Conservation (phyloP, 139 green algal species). For the Picochlorum sp. region DNA sequence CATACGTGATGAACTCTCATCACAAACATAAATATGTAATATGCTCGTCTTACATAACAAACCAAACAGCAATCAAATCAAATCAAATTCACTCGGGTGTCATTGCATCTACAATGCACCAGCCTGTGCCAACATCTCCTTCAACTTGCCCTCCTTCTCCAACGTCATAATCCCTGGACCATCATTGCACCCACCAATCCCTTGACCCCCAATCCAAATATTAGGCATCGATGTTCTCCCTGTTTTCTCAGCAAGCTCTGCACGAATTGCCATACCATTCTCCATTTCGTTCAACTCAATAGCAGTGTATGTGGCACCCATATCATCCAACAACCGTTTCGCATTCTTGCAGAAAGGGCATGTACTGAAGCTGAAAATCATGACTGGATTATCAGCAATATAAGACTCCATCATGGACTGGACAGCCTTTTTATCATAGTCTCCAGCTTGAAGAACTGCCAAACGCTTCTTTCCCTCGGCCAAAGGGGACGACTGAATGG, state of each 20-base stretch:
- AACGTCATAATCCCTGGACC: conserved; percentile 51
- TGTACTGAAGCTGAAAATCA: conserved; percentile 23
- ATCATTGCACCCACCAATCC: conserved; percentile 60
- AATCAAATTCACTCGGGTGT: neutral
- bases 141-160: conserved; percentile 47
- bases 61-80: neutral
- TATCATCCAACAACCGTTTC: conserved; percentile 41
- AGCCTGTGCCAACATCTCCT: conserved; percentile 44
- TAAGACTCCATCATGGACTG: conserved; percentile 19
- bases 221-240: conserved; percentile 49
- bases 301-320: conserved; percentile 36
- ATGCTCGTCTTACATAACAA: neutral
- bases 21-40: too few species aligned
- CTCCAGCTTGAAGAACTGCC: conserved; percentile 31
- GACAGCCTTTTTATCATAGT: conserved; percentile 34
- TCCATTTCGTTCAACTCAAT: conserved; percentile 47
- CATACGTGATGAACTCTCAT: conserved; percentile 53
- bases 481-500: conserved; percentile 33
- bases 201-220: conserved; percentile 42
- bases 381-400: conserved; percentile 25
- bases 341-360: conserved; percentile 50
- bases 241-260: conserved; percentile 34
- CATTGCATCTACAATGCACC: conserved; percentile 37
- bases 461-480: conserved; percentile 29
- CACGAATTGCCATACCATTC: conserved; percentile 42